Evolutionary conservation across 2,329 filamentous ascomycete species (phyloP).

Genomic region (Berkeleyomyces rouxiae): DNA sequence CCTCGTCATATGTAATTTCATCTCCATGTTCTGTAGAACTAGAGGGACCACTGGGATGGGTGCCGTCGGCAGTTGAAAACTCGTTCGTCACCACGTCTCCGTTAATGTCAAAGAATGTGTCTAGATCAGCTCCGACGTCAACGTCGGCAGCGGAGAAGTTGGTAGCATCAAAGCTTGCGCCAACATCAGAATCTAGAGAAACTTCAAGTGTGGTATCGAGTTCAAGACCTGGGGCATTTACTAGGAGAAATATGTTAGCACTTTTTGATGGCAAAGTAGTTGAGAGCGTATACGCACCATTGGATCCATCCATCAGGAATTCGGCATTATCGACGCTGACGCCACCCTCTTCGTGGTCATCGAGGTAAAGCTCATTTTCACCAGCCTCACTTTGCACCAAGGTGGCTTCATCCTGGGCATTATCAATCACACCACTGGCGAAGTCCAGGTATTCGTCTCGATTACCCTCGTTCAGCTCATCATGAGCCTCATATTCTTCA

Average conservation of each 20-base stretch:
- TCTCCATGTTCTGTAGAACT: conserved; percentile 13
- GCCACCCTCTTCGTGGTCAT: conserved; percentile 11
- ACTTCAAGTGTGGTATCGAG: conserved; percentile 1
- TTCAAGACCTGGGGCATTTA: conserved; percentile 6
- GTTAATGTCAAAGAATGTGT: conserved; percentile 8
- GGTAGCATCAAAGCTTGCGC: conserved; percentile 5
- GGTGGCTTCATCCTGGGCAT: conserved; percentile 15
- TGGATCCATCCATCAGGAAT: conserved; percentile 4
- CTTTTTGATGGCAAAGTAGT: not conserved
- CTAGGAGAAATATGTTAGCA: conserved; percentile 2
- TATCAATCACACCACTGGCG: conserved; percentile 16
- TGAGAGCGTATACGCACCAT: not conserved
- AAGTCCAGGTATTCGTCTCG: conserved; percentile 12
- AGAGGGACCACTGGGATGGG: conserved; percentile 2
- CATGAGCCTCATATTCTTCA: conserved; percentile 20
- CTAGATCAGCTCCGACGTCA: conserved; percentile 7
- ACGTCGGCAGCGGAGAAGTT: conserved; percentile 4
- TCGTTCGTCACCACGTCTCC: not conserved
- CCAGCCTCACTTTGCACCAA: conserved; percentile 9
- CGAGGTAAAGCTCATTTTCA: conserved; percentile 14
- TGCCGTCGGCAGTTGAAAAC: not conserved
- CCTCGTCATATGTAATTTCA: conserved; percentile 13
- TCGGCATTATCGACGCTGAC: conserved; percentile 10
- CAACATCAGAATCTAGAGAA: conserved; percentile 3
- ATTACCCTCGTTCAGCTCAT: conserved; percentile 15